These are phyloP conservation scores for Cryptococcus sp. DNA, from an alignment of 1,284 basidiomycete genomes.

Conservation along the genomic window DNA sequence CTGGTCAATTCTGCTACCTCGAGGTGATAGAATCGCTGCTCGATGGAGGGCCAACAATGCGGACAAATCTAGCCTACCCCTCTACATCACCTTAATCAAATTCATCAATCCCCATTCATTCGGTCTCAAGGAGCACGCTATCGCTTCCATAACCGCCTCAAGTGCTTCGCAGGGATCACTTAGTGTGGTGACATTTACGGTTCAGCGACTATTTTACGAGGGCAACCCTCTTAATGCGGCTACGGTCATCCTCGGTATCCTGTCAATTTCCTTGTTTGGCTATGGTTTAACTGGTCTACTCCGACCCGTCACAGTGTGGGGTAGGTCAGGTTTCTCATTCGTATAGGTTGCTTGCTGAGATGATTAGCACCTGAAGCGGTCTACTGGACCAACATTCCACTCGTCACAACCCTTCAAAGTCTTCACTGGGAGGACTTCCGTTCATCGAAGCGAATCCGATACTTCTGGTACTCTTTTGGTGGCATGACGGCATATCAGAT, in stretches of 20 bases:
- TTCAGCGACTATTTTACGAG: constrained; percentile 58
- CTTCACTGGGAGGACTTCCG: constrained; percentile 41
- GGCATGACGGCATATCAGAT: constrained; percentile 22
- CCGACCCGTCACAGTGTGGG: constrained; percentile 32
- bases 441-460: constrained; percentile 56
- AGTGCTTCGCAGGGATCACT: constrained; percentile 56
- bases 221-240: constrained; percentile 54
- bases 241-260: constrained; percentile 60
- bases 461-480: constrained; percentile 56
- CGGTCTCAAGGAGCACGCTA: constrained; percentile 59
- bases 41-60: constrained; percentile 50
- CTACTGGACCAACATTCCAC: constrained; percentile 31
- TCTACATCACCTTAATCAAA: constrained; percentile 36
- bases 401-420: constrained; percentile 29
- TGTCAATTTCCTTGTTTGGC: constrained; percentile 64
- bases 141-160: constrained; percentile 59
- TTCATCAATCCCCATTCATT: constrained; percentile 61
- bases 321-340: not conserved
- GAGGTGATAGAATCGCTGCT: constrained; percentile 48
- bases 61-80: constrained; percentile 16
- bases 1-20: constrained; percentile 51
- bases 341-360: too few species aligned
- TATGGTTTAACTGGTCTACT: constrained; percentile 53
- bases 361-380: constrained; percentile 37
- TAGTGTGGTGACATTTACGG: constrained; percentile 59